These are phyloP conservation scores for Penicillium hesseltinei DNA, from an alignment of 2,329 filamentous ascomycete genomes.

Conservation along the genomic window DNA sequence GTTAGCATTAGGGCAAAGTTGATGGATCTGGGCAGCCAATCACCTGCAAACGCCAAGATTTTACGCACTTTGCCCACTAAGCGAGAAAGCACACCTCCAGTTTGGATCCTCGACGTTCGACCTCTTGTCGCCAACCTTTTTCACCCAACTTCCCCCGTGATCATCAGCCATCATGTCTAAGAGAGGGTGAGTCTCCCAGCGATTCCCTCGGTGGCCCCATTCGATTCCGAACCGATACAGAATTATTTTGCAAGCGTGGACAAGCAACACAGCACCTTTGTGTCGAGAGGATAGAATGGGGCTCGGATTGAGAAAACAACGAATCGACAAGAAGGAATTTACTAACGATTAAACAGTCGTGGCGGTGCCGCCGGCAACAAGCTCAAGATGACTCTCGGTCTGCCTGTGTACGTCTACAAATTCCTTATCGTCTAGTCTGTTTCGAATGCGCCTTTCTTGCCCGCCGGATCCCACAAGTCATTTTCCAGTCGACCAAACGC, in stretches of 20 bases:
- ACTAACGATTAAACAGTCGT: slow-evolving; percentile 48
- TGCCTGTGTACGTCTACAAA: slow-evolving; percentile 82
- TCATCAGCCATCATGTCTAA: slow-evolving; percentile 51
- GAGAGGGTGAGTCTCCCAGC: slow-evolving; percentile 46
- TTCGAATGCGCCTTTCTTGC: slow-evolving; percentile 11
- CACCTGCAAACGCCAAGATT: slow-evolving; percentile 39
- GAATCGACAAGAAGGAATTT: slow-evolving; percentile 9
- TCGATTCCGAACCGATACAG: slow-evolving; percentile 17
- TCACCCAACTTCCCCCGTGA: slow-evolving; percentile 40
- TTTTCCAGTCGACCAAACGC: slow-evolving; percentile 13
- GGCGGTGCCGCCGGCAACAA: slow-evolving; percentile 98
- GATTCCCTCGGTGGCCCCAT: slow-evolving; percentile 13
- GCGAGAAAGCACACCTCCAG: slow-evolving; percentile 40
- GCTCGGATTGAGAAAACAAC: slow-evolving; percentile 5
- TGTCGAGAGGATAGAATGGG: slow-evolving; percentile 10
- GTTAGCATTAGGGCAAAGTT: slow-evolving; percentile 41
- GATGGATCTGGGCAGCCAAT: slow-evolving; percentile 26
- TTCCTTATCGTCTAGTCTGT: slow-evolving; percentile 11
- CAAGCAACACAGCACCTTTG: slow-evolving; percentile 7
- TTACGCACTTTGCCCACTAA: slow-evolving; percentile 45
- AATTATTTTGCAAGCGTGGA: slow-evolving; percentile 7
- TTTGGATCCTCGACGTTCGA: slow-evolving; percentile 29
- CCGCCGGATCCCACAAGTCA: slow-evolving; percentile 12
- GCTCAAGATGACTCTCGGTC: slow-evolving; percentile 99
- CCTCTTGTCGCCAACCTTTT: slow-evolving; percentile 34